phyloP scores from a whole-genome alignment of 129 eudicot species.

The Flaveria robusta region DNA sequence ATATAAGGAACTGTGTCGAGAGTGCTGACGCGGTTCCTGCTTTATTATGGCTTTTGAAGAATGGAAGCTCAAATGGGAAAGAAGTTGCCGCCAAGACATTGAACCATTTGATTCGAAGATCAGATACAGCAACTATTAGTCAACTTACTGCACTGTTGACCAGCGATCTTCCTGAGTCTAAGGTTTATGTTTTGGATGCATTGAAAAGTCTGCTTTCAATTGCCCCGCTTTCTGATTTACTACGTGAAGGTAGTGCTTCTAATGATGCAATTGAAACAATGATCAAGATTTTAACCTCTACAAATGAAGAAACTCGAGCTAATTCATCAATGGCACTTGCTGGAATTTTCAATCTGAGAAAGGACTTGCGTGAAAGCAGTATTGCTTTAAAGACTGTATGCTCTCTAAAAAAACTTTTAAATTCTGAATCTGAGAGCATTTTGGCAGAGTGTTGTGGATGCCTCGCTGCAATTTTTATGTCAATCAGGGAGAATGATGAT shows the following conservation, averaged over 20 bases:
- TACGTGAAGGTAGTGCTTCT: slow-evolving; percentile 96
- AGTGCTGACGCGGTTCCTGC: slow-evolving; percentile 99
- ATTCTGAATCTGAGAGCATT: slow-evolving; percentile 71
- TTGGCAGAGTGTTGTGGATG: slow-evolving; percentile 74
- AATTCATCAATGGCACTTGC: slow-evolving; percentile 86
- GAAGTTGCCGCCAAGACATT: slow-evolving; percentile 94
- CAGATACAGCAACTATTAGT: slow-evolving; percentile 96
- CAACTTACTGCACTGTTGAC: slow-evolving; percentile 91
- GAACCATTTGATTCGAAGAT: slow-evolving; percentile 91
- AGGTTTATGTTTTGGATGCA: slow-evolving; percentile 91
- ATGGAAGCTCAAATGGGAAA: slow-evolving; percentile 94
- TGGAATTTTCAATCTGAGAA: slow-evolving; percentile 77
- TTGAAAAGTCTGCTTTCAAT: slow-evolving; percentile 88
- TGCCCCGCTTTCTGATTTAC: slow-evolving; percentile 76
- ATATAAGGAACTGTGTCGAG: slow-evolving; percentile 97
- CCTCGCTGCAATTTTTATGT: slow-evolving; percentile 85
- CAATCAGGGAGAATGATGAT: slow-evolving; percentile 75
- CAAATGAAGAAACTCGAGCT: slow-evolving; percentile 83
- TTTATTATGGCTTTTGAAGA: slow-evolving; percentile 90
- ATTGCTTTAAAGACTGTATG: slow-evolving; percentile 71
- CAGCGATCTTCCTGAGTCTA: slow-evolving; percentile 97
- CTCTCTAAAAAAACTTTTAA: slow-evolving; percentile 69
- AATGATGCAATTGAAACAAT: slow-evolving; percentile 97
- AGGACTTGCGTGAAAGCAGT: slow-evolving; percentile 94
- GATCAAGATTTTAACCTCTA: slow-evolving; percentile 68